A percentile compares a stretch with the other conserved stretches of the same genome.
Conservation (phyloP, 2,329 filamentous ascomycete species). For the Fusarium sp. region DNA sequence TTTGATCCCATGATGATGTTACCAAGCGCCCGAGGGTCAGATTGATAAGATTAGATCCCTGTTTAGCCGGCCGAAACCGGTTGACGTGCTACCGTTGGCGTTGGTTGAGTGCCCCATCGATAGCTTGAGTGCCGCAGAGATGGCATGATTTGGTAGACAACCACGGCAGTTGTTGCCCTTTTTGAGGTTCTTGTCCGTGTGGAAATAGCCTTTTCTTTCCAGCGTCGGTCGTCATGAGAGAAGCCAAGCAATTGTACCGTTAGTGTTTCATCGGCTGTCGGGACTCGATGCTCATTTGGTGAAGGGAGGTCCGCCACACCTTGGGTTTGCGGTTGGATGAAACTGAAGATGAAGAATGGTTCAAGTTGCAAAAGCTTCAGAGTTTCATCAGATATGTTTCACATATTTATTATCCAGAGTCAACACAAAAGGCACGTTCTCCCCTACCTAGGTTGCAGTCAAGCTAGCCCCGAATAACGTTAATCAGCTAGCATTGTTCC, state of each 20-base stretch:
- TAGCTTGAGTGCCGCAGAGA: slow-evolving; percentile 1
- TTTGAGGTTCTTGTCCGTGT: neutral
- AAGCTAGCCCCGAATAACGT: neutral
- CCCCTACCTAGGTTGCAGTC: neutral
- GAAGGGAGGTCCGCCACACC: neutral
- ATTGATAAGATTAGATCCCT: slow-evolving; percentile 56
- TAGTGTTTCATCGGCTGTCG: neutral
- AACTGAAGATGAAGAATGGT: neutral
- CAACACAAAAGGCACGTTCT: neutral
- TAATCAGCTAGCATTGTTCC: neutral
- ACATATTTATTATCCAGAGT: neutral
- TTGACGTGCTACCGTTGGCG: slow-evolving; percentile 1
- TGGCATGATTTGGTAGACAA: neutral
- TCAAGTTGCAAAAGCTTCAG: neutral
- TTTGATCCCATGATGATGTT: slow-evolving; percentile 44
- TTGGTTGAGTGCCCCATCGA: slow-evolving; percentile 1
- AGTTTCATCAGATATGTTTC: neutral
- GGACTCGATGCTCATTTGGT: neutral
- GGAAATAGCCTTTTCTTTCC: neutral
- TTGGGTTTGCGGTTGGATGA: neutral
- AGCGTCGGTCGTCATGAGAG: neutral
- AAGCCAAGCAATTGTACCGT: neutral
- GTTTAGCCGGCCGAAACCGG: slow-evolving; percentile 32
- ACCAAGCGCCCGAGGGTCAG: slow-evolving; percentile 34
- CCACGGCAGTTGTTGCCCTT: neutral